These are phyloP conservation scores for Berberis vulgaris DNA, from an alignment of 164 flowering plant genomes.

Conservation along the genomic window DNA sequence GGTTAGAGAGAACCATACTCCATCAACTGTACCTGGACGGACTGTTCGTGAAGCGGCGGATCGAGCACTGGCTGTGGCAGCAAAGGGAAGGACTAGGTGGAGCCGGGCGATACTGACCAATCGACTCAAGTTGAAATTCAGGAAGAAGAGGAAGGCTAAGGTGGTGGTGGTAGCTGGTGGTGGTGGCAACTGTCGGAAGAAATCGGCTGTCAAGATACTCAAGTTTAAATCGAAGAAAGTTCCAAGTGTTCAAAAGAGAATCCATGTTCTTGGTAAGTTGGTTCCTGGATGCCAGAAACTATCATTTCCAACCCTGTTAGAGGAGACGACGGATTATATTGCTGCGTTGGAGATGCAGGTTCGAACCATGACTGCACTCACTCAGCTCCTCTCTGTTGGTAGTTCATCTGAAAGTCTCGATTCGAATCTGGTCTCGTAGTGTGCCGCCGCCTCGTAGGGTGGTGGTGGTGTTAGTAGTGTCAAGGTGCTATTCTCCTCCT, in stretches of 20 bases:
- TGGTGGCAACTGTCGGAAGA: conserved; percentile 21
- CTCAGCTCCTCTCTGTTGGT: conserved; percentile 34
- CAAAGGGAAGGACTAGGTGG: conserved; percentile 63
- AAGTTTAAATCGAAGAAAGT: conserved; percentile 27
- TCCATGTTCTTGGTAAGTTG: conserved; percentile 47
- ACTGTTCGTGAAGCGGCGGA: conserved; percentile 69
- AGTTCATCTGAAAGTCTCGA: not conserved
- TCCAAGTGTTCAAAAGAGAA: conserved; percentile 45
- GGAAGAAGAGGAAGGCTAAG: conserved; percentile 25
- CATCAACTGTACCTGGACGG: not conserved
- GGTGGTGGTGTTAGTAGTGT: no score
- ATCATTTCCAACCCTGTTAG: conserved; percentile 50
- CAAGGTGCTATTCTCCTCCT: not conserved
- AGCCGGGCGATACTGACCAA: conserved; percentile 61
- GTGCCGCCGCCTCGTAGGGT: not conserved
- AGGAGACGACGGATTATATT: conserved; percentile 65
- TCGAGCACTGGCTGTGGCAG: conserved; percentile 50
- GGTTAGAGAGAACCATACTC: conserved; percentile 19
- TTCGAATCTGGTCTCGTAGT: not conserved
- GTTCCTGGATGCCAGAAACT: conserved; percentile 79
- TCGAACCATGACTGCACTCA: conserved; percentile 50
- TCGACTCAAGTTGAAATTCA: conserved; percentile 41
- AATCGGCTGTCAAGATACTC: conserved; percentile 22
- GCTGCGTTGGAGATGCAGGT: conserved; percentile 79
- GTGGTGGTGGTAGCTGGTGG: not conserved